Percentiles rank a stretch among this genome's conserved stretches.
Conservation (phyloP, 2,329 filamentous ascomycete species). For the Neofusicoccum umdonicola region DNA sequence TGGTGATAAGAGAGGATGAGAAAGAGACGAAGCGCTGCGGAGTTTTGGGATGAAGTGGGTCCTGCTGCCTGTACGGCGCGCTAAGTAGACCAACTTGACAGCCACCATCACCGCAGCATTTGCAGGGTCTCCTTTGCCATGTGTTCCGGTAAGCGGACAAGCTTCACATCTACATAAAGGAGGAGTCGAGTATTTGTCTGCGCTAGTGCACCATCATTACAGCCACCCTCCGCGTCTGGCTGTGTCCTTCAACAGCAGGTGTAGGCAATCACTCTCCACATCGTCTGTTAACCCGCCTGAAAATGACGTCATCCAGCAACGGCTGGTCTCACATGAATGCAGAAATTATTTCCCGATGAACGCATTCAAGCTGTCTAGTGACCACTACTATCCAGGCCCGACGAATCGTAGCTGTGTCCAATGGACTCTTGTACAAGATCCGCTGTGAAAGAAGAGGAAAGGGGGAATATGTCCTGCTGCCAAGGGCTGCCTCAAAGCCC, state of each 20-base stretch:
- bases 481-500: background rate
- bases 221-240: no score
- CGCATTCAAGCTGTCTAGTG: background rate
- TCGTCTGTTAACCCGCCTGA: background rate
- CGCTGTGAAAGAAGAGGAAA: background rate
- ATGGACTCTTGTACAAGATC: background rate
- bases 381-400: background rate
- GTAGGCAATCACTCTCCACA: no score
- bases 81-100: background rate
- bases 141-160: no score
- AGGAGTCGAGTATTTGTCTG: no score
- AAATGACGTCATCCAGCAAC: background rate
- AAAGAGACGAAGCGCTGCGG: background rate
- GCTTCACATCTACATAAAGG: no score
- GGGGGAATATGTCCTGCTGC: background rate
- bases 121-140: background rate
- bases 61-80: constrained; percentile 1
- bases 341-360: background rate
- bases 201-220: no score
- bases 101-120: background rate
- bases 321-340: background rate
- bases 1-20: background rate
- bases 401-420: background rate
- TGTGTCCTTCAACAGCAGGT: no score
- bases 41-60: background rate